A percentile compares a stretch with the other conserved stretches of the same genome.
phyloP scores from a whole-genome alignment of 768 basidiomycete genomes.

The Boletus barrowsii region DNA sequence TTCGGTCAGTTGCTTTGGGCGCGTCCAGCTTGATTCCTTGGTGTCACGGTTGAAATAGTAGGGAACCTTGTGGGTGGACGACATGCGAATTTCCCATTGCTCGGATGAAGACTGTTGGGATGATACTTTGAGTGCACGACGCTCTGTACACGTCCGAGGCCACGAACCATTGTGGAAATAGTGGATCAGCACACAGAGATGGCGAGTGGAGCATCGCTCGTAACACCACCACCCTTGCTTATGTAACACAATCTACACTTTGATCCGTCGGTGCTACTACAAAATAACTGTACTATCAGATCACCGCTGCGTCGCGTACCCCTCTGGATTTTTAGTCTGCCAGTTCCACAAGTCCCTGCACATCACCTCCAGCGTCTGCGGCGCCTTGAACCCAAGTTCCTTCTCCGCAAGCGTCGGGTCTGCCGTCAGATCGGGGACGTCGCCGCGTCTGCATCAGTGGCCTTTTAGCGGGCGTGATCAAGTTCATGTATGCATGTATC shows the following conservation, averaged over 20 bases:
- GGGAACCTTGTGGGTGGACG: slow-evolving; percentile 68
- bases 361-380: slow-evolving; percentile 82
- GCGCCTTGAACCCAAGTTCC: slow-evolving; percentile 90
- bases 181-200: slow-evolving; percentile 11
- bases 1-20: slow-evolving; percentile 47
- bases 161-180: slow-evolving; percentile 23
- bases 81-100: slow-evolving; percentile 86
- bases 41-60: slow-evolving; percentile 86
- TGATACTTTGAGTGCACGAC: slow-evolving; percentile 6
- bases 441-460: slow-evolving; percentile 62
- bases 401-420: slow-evolving; percentile 87
- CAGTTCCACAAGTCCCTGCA: slow-evolving; percentile 98
- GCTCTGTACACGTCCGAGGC: neutral
- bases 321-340: slow-evolving; percentile 89
- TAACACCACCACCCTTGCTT: slow-evolving; percentile 1
- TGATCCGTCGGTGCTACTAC: neutral
- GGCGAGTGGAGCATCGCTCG: too few species aligned
- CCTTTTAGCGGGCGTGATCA: neutral
- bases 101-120: slow-evolving; percentile 18
- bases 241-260: slow-evolving; percentile 5
- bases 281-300: too few species aligned
- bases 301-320: slow-evolving; percentile 47
- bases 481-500: neutral
- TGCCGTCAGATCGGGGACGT: slow-evolving; percentile 95
- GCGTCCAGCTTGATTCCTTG: slow-evolving; percentile 69